Conservation (phyloP, 805 yeast species). For the Saccharomycopsis fibuligera region DNA sequence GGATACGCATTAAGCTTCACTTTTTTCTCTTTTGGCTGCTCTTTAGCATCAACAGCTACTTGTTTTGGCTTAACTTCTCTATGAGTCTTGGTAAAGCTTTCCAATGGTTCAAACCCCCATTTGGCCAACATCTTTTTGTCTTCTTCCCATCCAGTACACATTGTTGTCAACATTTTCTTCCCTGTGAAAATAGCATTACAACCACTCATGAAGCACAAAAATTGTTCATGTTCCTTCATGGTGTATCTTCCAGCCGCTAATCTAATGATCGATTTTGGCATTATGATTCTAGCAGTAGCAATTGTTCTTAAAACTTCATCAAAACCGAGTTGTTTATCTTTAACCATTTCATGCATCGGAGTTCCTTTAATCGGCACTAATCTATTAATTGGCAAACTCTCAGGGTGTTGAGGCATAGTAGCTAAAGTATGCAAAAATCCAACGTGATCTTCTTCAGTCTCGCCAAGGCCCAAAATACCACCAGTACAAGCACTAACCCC, state of each 20-base stretch:
- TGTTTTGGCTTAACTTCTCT: neutral
- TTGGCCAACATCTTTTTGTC: slow-evolving; percentile 59
- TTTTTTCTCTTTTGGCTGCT: too few species aligned
- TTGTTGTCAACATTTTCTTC: slow-evolving; percentile 72
- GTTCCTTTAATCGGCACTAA: slow-evolving; percentile 77
- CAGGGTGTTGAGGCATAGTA: slow-evolving; percentile 69
- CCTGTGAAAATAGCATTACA: slow-evolving; percentile 80
- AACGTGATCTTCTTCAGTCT: slow-evolving; percentile 62
- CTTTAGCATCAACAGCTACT: too few species aligned
- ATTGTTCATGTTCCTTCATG: slow-evolving; percentile 72
- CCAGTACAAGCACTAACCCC: slow-evolving; percentile 73
- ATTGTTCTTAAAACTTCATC: slow-evolving; percentile 62
- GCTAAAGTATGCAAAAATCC: slow-evolving; percentile 62
- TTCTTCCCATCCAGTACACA: slow-evolving; percentile 82
- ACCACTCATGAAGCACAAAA: slow-evolving; percentile 70
- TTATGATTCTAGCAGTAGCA: slow-evolving; percentile 67
- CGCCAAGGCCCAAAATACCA: slow-evolving; percentile 76
- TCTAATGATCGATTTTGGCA: slow-evolving; percentile 68
- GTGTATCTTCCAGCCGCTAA: slow-evolving; percentile 79
- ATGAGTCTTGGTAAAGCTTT: slow-evolving; percentile 30
- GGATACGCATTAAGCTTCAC: too few species aligned
- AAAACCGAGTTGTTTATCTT: slow-evolving; percentile 42
- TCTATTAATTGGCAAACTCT: slow-evolving; percentile 73
- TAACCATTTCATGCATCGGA: slow-evolving; percentile 43
- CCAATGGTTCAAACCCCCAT: slow-evolving; percentile 49